Evolutionary conservation across 202 grass and related monocot species (phyloP).

Genomic region (Elaeis oleifera): DNA sequence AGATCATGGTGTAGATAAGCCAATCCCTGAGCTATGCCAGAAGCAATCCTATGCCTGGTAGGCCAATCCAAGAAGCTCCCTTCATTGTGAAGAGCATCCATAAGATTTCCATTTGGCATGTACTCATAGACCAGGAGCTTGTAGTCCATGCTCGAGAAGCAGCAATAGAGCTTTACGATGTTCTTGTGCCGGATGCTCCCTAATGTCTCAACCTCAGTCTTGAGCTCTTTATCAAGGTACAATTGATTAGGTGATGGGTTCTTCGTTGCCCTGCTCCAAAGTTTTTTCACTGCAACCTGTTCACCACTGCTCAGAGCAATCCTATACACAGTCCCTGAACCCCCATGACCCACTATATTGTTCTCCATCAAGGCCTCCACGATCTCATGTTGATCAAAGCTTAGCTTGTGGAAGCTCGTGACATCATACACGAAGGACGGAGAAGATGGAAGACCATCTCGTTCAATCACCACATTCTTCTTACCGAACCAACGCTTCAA

Average conservation of each 20-base stretch:
- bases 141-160: constrained; percentile 65
- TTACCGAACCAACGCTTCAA: constrained; percentile 38
- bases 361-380: constrained; percentile 81
- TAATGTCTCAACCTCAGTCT: constrained; percentile 86
- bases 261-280: constrained; percentile 45
- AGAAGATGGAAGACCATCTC: constrained; percentile 33
- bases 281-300: constrained; percentile 87
- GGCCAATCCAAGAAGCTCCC: constrained; percentile 67
- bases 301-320: constrained; percentile 78
- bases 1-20: constrained; percentile 96
- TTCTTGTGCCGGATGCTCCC: constrained; percentile 98
- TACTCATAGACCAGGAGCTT: constrained; percentile 96
- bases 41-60: constrained; percentile 60
- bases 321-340: constrained; percentile 91
- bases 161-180: constrained; percentile 98
- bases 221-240: constrained; percentile 55
- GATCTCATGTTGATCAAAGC: constrained; percentile 87
- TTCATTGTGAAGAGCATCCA: constrained; percentile 71
- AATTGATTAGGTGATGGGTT: constrained; percentile 4
- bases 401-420: constrained; percentile 88
- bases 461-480: constrained; percentile 20
- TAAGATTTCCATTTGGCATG: constrained; percentile 94
- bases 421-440: constrained; percentile 70
- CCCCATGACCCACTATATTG: constrained; percentile 86
- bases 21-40: constrained; percentile 82